These are phyloP conservation scores for Neopestalotiopsis rosae DNA, from an alignment of 2,329 filamentous ascomycete species.

Conservation along the genomic window DNA sequence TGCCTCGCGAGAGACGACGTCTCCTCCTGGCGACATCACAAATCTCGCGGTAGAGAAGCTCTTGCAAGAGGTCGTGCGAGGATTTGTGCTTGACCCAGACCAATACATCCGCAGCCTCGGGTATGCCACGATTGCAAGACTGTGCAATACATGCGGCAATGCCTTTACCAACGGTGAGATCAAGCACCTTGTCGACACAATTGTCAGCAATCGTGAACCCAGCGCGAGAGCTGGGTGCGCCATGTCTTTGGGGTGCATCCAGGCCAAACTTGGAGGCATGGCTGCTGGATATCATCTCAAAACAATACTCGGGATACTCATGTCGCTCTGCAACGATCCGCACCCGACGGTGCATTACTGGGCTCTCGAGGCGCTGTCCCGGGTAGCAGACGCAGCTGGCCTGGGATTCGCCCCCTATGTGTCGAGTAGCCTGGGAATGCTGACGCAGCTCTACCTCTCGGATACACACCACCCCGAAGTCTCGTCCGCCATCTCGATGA, in stretches of 20 bases:
- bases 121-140: slow-evolving; percentile 81
- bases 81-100: slow-evolving; percentile 82
- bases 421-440: slow-evolving; percentile 87
- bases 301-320: slow-evolving; percentile 96
- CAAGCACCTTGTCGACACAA: slow-evolving; percentile 90
- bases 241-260: slow-evolving; percentile 89
- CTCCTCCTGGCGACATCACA: slow-evolving; percentile 74
- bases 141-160: slow-evolving; percentile 86
- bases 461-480: slow-evolving; percentile 92
- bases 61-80: slow-evolving; percentile 74
- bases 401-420: slow-evolving; percentile 92
- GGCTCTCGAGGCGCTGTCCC: slow-evolving; percentile 86
- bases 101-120: slow-evolving; percentile 85
- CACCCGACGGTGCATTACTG: slow-evolving; percentile 96
- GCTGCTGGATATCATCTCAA: slow-evolving; percentile 95
- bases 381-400: slow-evolving; percentile 89
- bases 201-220: slow-evolving; percentile 91
- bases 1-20: slow-evolving; percentile 79
- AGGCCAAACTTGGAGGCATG: slow-evolving; percentile 96
- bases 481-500: slow-evolving; percentile 80
- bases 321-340: slow-evolving; percentile 94
- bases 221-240: slow-evolving; percentile 93
- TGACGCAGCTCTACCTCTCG: slow-evolving; percentile 89
- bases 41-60: slow-evolving; percentile 81
- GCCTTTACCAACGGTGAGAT: slow-evolving; percentile 88